Conservation (phyloP, 2,329 filamentous ascomycete species). For the Cercospora janseana region DNA sequence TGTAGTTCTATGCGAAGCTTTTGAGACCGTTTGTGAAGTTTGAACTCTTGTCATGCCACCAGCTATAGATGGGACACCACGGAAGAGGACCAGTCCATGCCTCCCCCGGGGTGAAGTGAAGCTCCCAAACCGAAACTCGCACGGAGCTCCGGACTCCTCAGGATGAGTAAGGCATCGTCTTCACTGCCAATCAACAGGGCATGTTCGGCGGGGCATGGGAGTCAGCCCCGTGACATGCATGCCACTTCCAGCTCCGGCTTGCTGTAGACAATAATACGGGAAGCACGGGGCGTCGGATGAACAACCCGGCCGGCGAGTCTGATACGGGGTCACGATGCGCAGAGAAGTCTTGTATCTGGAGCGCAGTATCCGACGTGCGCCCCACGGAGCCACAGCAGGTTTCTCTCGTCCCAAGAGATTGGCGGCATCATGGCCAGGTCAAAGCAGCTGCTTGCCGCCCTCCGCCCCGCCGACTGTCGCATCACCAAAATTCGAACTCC, state of each 20-base stretch:
- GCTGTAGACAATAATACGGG: too few relatives aligned
- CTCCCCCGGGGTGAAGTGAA: background rate
- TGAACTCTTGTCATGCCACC: too few relatives aligned
- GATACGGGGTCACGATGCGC: too few relatives aligned
- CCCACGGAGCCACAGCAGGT: slow-evolving; percentile 1
- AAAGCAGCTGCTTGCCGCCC: background rate
- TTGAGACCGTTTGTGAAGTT: too few relatives aligned
- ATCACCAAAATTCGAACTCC: background rate
- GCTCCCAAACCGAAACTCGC: background rate
- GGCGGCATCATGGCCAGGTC: background rate
- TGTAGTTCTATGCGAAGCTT: too few relatives aligned
- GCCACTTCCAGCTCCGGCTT: too few relatives aligned
- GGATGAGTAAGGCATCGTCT: background rate
- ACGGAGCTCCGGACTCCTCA: background rate
- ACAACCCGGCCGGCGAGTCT: too few relatives aligned
- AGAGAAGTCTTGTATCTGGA: background rate
- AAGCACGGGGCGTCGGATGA: too few relatives aligned
- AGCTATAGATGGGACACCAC: too few relatives aligned
- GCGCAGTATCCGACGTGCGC: background rate
- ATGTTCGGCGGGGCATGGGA: background rate
- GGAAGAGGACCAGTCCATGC: background rate
- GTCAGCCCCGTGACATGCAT: background rate
- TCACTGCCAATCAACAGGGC: background rate
- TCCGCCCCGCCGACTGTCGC: slow-evolving; percentile 3
- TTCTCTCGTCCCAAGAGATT: background rate